phyloP scores from a whole-genome alignment of 1,284 basidiomycete species.

The Boletellus deceptivus region DNA sequence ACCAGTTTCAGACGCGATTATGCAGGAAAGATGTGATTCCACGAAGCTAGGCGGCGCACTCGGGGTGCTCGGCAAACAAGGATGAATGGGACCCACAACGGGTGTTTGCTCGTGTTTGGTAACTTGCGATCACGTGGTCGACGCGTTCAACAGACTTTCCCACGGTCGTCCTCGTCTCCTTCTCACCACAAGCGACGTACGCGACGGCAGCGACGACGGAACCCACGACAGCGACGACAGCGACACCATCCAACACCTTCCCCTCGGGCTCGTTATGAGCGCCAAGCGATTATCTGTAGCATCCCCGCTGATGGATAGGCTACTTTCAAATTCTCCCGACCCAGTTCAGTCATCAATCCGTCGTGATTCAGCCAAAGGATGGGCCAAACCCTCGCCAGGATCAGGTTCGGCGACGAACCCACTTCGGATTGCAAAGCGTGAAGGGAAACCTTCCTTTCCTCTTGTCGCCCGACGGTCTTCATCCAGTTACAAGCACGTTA shows the following conservation, averaged over 20 bases:
- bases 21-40: no score
- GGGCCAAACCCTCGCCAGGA: conserved; percentile 42
- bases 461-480: conserved; percentile 70
- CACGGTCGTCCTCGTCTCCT: conserved; percentile 26
- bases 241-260: conserved; percentile 5
- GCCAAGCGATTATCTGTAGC: conserved; percentile 19
- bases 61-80: no score
- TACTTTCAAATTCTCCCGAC: conserved; percentile 64
- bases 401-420: conserved; percentile 53
- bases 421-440: conserved; percentile 70
- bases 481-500: conserved; percentile 80
- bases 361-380: conserved; percentile 56
- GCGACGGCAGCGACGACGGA: conserved; percentile 14
- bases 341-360: conserved; percentile 60
- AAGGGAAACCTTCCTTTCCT: conserved; percentile 42
- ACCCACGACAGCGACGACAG: conserved; percentile 23
- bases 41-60: no score
- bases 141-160: conserved; percentile 28
- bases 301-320: conserved; percentile 41
- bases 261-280: conserved; percentile 26
- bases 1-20: no score
- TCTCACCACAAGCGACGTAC: conserved; percentile 7
- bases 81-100: background rate
- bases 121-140: conserved; percentile 29
- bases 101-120: conserved; percentile 16